Evolutionary conservation across 225 moss, liverwort and hornwort genomes (phyloP), one percentile per base, ranked within the genome.

Genomic region (Straminergon stramineum): DNA sequence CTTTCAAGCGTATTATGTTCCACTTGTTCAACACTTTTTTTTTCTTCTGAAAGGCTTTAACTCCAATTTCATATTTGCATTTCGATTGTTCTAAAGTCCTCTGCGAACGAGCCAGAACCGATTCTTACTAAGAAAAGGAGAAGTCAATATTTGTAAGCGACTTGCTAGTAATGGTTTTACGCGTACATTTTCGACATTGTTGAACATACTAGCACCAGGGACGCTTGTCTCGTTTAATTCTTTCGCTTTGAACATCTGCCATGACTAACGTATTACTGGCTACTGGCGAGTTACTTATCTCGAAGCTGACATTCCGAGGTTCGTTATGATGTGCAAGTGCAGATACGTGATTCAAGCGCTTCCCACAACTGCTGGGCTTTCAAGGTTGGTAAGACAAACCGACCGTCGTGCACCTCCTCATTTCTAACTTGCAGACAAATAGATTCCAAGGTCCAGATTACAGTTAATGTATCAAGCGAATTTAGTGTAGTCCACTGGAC

Each of bases 351-450:
- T 81, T 85, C 93, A 43, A 92, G 91, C 68, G 95, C 95, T 83
- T 94, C 95, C 11, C 95, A 95, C 91, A 95, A 94, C 84, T 95
- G 94, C 93, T 95, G 95, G 95, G 95, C 95, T 77, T 95, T 92
- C 79, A 94, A 95, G 95, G 95, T 95, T 73, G 83, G 90, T 91
- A 63, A 75, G 75, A n/a, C 32, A 76, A 65, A 77, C 65, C 35
- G 53, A 73, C 39, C 30, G n/a, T 41, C 55, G 55, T 89, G 68
- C 89, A 41, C 43, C 57, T 76, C 48, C 11, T 79, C 89, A 69
- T 58, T 79, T 84, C 51, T 69, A 88, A 82, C 39, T 32, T 45
- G 67, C 84, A 89, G 45, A 28, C 16, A 56, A 65, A 57, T 55
- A 39, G 32, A 71, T 79, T 83, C 52, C 41, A 18, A 17, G 57